Base-by-base conservation (phyloP, 345 rosid genomes). In the Nasturtium officinale region DNA sequence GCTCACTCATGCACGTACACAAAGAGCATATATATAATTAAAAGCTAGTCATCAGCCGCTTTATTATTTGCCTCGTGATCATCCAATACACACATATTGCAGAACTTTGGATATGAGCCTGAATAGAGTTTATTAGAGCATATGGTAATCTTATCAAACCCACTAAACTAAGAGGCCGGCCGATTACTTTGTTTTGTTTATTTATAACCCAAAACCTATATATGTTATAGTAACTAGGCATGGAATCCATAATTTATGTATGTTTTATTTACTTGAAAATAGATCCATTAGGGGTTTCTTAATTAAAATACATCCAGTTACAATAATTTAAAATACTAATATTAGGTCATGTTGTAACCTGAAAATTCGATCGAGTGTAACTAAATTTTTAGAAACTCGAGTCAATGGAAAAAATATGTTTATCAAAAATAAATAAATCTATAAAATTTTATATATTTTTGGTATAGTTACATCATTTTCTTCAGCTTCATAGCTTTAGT, bases 111-210 rank as follows among this genome's bases (percentile, higher is more conserved):
- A 33, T 65, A 50, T 33, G 8, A 18, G 59, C 47, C 69, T 17
- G 9, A 0, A 17, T 47, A 30, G 4, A 29, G 15, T 29, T 6
- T 23, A 1, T 23, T 46, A 11, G 6, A 28, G 21, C 17, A 55
- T 55, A 29, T 55, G 66, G 9, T 9, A 25, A n/a, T 43, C 52
- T 16, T 0, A 7, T 11, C 28, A 64, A 64, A 47, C 56, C 70
- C 70, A 65, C n/a, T 50, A 35, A 23, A 50, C 6, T 20, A 65
- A 33, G 40, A 66, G 60, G 21, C 37, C 48, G 21, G 25, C 59
- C 48, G 6, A 23, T 16, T 35, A 48, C 20, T 12, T 48, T 48
- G 18, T 48, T 23, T 23, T 23, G n/a, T n/a, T 32, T 30, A 12
- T 15, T 12, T 48, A 32, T 10, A 7, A 65, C 20, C 48, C 38